Percentiles rank a stretch among this genome's conserved stretches.
phyloP scores from a whole-genome alignment of 2,329 filamentous ascomycete species.

The Sporothrix mexicana region DNA sequence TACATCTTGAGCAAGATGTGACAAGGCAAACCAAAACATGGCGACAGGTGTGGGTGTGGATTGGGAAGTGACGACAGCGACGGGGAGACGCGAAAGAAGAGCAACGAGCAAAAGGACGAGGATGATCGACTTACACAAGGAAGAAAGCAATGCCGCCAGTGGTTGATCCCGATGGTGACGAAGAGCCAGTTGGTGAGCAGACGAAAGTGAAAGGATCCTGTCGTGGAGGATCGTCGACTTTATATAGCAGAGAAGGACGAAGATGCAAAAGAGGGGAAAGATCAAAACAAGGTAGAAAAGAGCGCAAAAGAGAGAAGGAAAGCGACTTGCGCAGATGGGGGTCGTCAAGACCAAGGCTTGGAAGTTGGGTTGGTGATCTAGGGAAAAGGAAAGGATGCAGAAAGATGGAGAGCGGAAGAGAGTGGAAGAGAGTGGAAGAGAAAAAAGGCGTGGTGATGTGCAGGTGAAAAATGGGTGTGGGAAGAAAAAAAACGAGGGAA shows the following conservation, averaged over 20 bases:
- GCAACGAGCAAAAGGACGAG: background rate
- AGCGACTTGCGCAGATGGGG: conserved; percentile 24
- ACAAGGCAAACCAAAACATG: background rate
- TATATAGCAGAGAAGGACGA: conserved; percentile 26
- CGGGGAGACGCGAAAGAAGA: background rate
- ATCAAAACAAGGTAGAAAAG: background rate
- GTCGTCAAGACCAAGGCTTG: conserved; percentile 17
- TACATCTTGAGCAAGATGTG: background rate
- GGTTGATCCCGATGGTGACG: background rate
- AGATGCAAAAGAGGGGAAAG: background rate
- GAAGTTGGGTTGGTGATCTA: background rate
- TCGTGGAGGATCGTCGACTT: conserved; percentile 11
- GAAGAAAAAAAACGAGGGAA: conserved; percentile 8
- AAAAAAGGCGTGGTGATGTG: background rate
- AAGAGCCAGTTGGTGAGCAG: conserved; percentile 8
- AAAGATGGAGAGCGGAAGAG: background rate
- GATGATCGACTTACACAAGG: conserved; percentile 16
- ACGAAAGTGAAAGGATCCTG: background rate
- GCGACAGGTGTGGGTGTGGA: background rate
- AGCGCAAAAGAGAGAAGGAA: background rate
- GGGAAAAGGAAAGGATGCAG: background rate
- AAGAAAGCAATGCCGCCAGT: background rate
- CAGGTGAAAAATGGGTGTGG: background rate
- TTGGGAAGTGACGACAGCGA: background rate
- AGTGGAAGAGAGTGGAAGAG: background rate